These are phyloP conservation scores for Talaromyces proteolyticus DNA, from an alignment of 495 filamentous ascomycete genomes.

Conservation along the genomic window DNA sequence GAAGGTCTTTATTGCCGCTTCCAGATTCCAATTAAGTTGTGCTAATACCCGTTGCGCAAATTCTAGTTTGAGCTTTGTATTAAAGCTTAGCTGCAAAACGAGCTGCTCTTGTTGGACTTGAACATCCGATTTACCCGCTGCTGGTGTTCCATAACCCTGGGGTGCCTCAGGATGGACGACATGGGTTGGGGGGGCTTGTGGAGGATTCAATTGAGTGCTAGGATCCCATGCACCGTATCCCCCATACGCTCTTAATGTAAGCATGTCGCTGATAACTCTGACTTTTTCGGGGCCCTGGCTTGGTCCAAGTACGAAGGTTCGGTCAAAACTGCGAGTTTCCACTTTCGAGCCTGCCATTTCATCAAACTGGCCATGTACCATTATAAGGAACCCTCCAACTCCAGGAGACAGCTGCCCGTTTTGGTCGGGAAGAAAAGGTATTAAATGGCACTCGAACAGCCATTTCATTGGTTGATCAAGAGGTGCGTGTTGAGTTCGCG, in stretches of 20 bases:
- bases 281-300: slow-evolving; percentile 56
- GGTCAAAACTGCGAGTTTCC: slow-evolving; percentile 71
- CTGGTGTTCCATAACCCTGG: slow-evolving; percentile 35
- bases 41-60: slow-evolving; percentile 68
- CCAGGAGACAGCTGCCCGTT: slow-evolving; percentile 56
- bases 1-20: slow-evolving; percentile 61
- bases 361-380: slow-evolving; percentile 76
- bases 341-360: slow-evolving; percentile 54
- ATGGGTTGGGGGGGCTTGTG: slow-evolving; percentile 11
- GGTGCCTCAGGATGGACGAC: slow-evolving; percentile 20
- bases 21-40: slow-evolving; percentile 67
- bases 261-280: slow-evolving; percentile 74
- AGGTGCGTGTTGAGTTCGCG: slow-evolving; percentile 69
- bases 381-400: slow-evolving; percentile 74
- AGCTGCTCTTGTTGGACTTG: slow-evolving; percentile 55
- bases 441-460: slow-evolving; percentile 74
- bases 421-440: slow-evolving; percentile 66
- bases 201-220: slow-evolving; percentile 28
- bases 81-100: slow-evolving; percentile 57
- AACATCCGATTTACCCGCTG: slow-evolving; percentile 29
- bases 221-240: slow-evolving; percentile 54
- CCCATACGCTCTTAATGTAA: slow-evolving; percentile 62
- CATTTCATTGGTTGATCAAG: slow-evolving; percentile 60
- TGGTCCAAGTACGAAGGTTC: slow-evolving; percentile 78
- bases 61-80: slow-evolving; percentile 65